phyloP scores from a whole-genome alignment of 768 basidiomycete species.

The Pisolithus albus region DNA sequence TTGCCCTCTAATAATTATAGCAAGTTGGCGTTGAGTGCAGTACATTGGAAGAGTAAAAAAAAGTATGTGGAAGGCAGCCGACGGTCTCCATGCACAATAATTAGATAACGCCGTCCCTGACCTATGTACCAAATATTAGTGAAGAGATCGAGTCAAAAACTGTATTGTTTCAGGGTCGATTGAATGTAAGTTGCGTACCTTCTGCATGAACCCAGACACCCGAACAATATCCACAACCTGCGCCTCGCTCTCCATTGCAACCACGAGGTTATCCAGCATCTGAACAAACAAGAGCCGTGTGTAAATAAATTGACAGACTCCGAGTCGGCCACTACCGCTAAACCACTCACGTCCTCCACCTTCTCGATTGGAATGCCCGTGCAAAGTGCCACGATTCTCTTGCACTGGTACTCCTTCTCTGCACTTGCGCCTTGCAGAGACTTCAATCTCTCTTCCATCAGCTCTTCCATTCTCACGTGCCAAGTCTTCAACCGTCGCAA shows the following conservation, averaged over 20 bases:
- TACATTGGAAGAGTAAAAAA: slow-evolving; percentile 26
- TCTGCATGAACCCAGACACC: slow-evolving; percentile 89
- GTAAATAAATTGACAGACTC: slow-evolving; percentile 20
- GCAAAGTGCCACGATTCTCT: slow-evolving; percentile 85
- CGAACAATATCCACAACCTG: slow-evolving; percentile 77
- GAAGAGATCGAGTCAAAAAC: slow-evolving; percentile 14
- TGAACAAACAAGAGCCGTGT: slow-evolving; percentile 26
- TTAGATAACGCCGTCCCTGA: slow-evolving; percentile 38
- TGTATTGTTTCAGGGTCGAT: slow-evolving; percentile 15
- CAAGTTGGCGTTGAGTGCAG: slow-evolving; percentile 20
- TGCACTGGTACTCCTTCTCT: slow-evolving; percentile 87
- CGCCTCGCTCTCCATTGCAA: slow-evolving; percentile 84
- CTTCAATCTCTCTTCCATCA: slow-evolving; percentile 65
- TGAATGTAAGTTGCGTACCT: slow-evolving; percentile 39
- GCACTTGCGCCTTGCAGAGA: slow-evolving; percentile 72
- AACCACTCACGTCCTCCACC: slow-evolving; percentile 77
- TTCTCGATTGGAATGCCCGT: slow-evolving; percentile 81
- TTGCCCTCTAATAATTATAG: slow-evolving; percentile 15
- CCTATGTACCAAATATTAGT: slow-evolving; percentile 16
- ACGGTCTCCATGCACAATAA: slow-evolving; percentile 14
- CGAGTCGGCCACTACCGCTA: slow-evolving; percentile 8
- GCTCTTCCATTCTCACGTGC: slow-evolving; percentile 71
- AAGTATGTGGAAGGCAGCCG: slow-evolving; percentile 2
- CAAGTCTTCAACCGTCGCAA: slow-evolving; percentile 75
- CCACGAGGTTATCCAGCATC: slow-evolving; percentile 80